phyloP scores from a whole-genome alignment of 768 basidiomycete genomes.

The Goffeauzyma gilvescens region DNA sequence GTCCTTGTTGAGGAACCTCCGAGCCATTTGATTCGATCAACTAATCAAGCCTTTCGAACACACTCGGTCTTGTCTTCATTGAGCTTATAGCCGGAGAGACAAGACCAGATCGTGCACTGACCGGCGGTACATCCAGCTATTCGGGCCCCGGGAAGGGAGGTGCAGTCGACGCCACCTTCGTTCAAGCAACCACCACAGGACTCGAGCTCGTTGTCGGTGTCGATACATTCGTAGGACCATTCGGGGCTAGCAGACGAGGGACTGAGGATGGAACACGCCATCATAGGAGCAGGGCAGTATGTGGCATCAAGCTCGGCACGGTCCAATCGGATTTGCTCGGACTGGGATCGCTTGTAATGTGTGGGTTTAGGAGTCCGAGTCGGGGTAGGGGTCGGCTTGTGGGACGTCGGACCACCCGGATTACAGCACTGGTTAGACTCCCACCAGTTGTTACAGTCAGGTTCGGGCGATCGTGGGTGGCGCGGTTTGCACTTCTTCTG shows the following conservation, averaged over 20 bases:
- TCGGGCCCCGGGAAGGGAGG: conserved; percentile 17
- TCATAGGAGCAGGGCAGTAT: conserved; percentile 26
- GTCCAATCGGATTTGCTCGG: conserved; percentile 12
- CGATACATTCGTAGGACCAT: conserved; percentile 30
- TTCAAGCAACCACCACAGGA: conserved; percentile 26
- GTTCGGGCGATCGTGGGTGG: conserved; percentile 14
- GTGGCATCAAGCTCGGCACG: conserved; percentile 20
- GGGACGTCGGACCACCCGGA: background rate
- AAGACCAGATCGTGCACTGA: too few species aligned
- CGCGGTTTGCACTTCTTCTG: conserved; percentile 14
- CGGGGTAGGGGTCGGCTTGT: background rate
- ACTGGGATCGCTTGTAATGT: background rate
- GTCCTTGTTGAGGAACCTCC: too few species aligned
- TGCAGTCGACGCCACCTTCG: conserved; percentile 25
- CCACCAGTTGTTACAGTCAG: conserved; percentile 23
- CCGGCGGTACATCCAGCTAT: conserved; percentile 23
- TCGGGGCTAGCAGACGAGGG: conserved; percentile 5
- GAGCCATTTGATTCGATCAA: too few species aligned
- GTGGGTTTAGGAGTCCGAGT: conserved; percentile 1
- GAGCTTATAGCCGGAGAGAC: too few species aligned
- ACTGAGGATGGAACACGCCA: conserved; percentile 17
- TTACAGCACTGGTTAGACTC: conserved; percentile 13
- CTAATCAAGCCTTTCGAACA: too few species aligned
- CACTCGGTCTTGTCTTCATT: too few species aligned
- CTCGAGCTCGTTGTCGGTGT: conserved; percentile 24